Base-by-base conservation (phyloP, 352 stramenopile genomes). In the Phytophthora cactorum region DNA sequence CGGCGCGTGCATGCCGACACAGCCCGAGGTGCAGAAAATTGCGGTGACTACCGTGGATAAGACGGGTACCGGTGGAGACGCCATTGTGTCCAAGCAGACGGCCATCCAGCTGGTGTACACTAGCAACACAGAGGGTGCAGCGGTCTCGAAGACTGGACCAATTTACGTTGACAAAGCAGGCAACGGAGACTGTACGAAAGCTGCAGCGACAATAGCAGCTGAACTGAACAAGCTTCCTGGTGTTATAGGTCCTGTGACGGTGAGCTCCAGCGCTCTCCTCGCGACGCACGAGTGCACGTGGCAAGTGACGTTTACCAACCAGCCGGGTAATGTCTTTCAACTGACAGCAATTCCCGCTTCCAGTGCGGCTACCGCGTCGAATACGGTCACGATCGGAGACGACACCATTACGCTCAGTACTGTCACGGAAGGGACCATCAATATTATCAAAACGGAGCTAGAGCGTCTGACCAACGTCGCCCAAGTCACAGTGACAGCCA, bases 361-460 rank as follows among this genome's bases (percentile, higher is more conserved):
- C 5, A 79, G 66, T 32, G 75, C 52, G 0, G 69, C 69, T 11
- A 61, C 70, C 4, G 70, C 89, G 7, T 74, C 80, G 5, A 66
- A 44, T 17, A 59, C 72, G 0, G 69, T 89, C 27, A 87, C 65
- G 6, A 76, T 93, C 34, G 87, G 82, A 14, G 90, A 97, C 49
- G 93, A 98, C 51, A 95, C 90, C 1, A 72, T 98, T 15, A 77
- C 81, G 4, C 69, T 98, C 47, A 81, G 63, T 11, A 96, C 91
- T 0, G 5, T 91, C 39, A 69, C 74, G 15, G 82, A 97, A 34
- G 93, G 93, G 2, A 79, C 88, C 7, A 90, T 97, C 43, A 89
- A 98, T 59, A 84, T 98, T n/a, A 95, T 99, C 64, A 97, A 98
- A 74, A 82, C 93, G 0, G 94, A 98, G 64, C 88, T 99, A 14